phyloP scores from a whole-genome alignment of 768 basidiomycete species.

The Pleurotus cornucopiae region DNA sequence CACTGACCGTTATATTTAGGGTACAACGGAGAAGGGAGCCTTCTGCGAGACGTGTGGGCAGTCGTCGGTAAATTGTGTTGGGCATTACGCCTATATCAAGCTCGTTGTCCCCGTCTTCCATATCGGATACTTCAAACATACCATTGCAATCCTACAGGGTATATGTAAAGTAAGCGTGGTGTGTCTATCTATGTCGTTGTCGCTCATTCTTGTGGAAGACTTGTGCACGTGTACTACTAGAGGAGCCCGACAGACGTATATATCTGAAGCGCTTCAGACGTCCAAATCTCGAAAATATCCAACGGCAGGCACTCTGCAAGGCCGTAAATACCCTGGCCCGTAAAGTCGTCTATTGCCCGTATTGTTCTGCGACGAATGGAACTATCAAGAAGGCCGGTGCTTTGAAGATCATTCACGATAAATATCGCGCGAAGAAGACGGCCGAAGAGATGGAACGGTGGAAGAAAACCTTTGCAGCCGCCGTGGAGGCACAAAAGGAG shows the following conservation, averaged over 20 bases:
- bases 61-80: slow-evolving; percentile 90
- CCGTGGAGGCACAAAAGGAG: slow-evolving; percentile 85
- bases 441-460: slow-evolving; percentile 85
- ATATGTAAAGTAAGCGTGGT: slow-evolving; percentile 81
- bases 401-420: slow-evolving; percentile 96
- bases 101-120: slow-evolving; percentile 96
- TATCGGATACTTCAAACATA: slow-evolving; percentile 97
- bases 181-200: background rate
- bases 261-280: slow-evolving; percentile 90
- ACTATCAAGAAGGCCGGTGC: slow-evolving; percentile 94
- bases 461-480: slow-evolving; percentile 76
- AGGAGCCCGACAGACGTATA: slow-evolving; percentile 78
- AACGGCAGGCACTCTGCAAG: slow-evolving; percentile 78
- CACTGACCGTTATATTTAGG: slow-evolving; percentile 40
- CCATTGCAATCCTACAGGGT: slow-evolving; percentile 87
- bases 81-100: slow-evolving; percentile 99
- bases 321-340: slow-evolving; percentile 82
- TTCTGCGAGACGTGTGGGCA: slow-evolving; percentile 96
- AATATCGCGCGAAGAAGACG: slow-evolving; percentile 92
- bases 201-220: slow-evolving; percentile 41
- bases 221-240: slow-evolving; percentile 87
- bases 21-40: slow-evolving; percentile 88
- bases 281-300: slow-evolving; percentile 88
- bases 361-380: slow-evolving; percentile 92
- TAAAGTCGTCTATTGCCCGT: slow-evolving; percentile 88